Conservation (phyloP, 352 stramenopile species). For the Phytophthora agathidicida region DNA sequence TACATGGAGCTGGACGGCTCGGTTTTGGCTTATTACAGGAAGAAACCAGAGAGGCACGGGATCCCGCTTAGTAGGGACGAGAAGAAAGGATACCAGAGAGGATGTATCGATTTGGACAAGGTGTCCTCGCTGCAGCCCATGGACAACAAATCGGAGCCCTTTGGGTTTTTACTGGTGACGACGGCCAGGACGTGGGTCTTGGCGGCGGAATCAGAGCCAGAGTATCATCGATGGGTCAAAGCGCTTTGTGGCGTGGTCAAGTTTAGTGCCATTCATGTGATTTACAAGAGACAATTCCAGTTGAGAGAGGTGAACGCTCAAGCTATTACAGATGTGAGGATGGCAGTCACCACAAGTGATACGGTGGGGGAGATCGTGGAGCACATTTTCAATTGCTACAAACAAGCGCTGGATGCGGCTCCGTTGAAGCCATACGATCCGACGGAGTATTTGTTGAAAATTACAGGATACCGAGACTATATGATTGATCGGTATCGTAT, state of each 20-base stretch:
- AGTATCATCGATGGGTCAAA: slow-evolving; percentile 82
- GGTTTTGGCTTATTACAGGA: slow-evolving; percentile 79
- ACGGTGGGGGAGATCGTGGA: slow-evolving; percentile 87
- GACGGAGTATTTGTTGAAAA: slow-evolving; percentile 79
- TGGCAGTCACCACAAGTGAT: slow-evolving; percentile 76
- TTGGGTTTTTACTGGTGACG: slow-evolving; percentile 77
- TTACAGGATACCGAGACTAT: slow-evolving; percentile 82
- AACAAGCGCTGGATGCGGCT: slow-evolving; percentile 68
- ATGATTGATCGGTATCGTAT: slow-evolving; percentile 79
- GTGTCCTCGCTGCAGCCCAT: slow-evolving; percentile 80
- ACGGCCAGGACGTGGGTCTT: slow-evolving; percentile 75
- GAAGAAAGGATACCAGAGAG: slow-evolving; percentile 69
- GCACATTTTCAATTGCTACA: slow-evolving; percentile 88
- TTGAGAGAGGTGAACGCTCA: slow-evolving; percentile 78
- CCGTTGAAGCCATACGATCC: slow-evolving; percentile 75
- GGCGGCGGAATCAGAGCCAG: slow-evolving; percentile 63
- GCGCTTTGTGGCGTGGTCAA: slow-evolving; percentile 76
- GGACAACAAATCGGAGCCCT: slow-evolving; percentile 57
- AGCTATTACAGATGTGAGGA: slow-evolving; percentile 82
- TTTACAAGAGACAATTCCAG: slow-evolving; percentile 78
- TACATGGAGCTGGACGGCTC: slow-evolving; percentile 84
- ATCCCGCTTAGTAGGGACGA: slow-evolving; percentile 66
- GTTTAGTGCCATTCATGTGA: slow-evolving; percentile 76
- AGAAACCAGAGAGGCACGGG: slow-evolving; percentile 77
- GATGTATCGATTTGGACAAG: slow-evolving; percentile 71